These are phyloP conservation scores for Fusarium pininemorale DNA, from an alignment of 2,329 filamentous ascomycete genomes.

Conservation along the genomic window DNA sequence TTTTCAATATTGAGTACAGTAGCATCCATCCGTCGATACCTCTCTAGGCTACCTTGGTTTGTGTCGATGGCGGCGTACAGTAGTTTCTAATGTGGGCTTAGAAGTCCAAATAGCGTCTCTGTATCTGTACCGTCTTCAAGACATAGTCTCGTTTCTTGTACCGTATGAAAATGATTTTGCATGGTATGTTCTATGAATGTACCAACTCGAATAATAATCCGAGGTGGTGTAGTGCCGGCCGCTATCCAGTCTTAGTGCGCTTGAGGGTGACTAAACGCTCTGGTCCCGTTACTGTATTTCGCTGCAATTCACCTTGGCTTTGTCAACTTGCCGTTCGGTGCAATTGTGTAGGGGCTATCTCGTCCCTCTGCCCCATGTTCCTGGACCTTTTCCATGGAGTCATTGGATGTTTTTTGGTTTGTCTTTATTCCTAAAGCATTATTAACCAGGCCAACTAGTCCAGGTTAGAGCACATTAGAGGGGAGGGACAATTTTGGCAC, in stretches of 20 bases:
- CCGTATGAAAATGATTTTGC: background rate
- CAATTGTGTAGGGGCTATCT: constrained; percentile 10
- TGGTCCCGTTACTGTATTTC: constrained; percentile 15
- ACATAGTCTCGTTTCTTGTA: background rate
- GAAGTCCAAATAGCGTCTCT: background rate
- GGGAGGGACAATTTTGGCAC: constrained; percentile 11
- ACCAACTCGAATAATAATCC: constrained; percentile 23
- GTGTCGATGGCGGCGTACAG: constrained; percentile 26
- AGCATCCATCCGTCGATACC: constrained; percentile 1
- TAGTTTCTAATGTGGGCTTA: constrained; percentile 21
- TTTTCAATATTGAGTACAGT: constrained; percentile 10
- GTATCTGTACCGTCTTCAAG: background rate
- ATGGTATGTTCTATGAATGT: constrained; percentile 3
- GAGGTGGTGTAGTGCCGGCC: constrained; percentile 28
- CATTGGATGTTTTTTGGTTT: constrained; percentile 4
- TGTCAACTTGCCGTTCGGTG: background rate
- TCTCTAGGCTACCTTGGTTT: constrained; percentile 7
- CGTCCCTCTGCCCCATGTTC: constrained; percentile 4
- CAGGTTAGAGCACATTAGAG: constrained; percentile 14
- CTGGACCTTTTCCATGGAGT: constrained; percentile 4
- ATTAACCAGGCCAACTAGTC: background rate
- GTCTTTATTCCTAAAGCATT: constrained; percentile 1
- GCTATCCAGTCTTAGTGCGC: constrained; percentile 22
- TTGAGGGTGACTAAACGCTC: constrained; percentile 1
- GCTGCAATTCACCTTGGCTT: background rate